These are phyloP conservation scores for Hypoxylon sp. DNA, from an alignment of 2,329 filamentous ascomycete genomes.

Conservation along the genomic window DNA sequence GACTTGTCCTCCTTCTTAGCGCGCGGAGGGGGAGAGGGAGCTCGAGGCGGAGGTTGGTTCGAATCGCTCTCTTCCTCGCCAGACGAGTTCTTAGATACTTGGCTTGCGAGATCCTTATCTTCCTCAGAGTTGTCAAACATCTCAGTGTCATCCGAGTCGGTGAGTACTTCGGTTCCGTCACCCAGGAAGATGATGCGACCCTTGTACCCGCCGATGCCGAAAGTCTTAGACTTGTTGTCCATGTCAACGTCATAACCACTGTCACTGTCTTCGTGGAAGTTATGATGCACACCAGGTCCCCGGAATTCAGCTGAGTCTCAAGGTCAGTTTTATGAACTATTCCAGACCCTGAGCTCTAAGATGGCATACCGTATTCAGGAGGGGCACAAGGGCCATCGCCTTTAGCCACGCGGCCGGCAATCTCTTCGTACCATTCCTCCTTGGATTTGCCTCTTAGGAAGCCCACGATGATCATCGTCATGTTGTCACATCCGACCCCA, in stretches of 20 bases:
- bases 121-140: constrained; percentile 92
- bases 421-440: constrained; percentile 98
- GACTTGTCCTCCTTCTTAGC: constrained; percentile 46
- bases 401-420: constrained; percentile 92
- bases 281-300: constrained; percentile 83
- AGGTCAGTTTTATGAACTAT: constrained; percentile 48
- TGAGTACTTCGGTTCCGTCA: constrained; percentile 92
- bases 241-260: constrained; percentile 81
- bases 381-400: constrained; percentile 98
- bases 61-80: constrained; percentile 47
- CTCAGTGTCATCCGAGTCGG: constrained; percentile 88
- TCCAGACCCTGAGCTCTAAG: constrained; percentile 51
- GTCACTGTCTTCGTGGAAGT: constrained; percentile 80
- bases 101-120: constrained; percentile 86
- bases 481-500: constrained; percentile 98
- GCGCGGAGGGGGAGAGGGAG: constrained; percentile 50
- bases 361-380: constrained; percentile 95
- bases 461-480: constrained; percentile 95
- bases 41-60: constrained; percentile 48
- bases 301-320: constrained; percentile 79
- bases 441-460: constrained; percentile 91
- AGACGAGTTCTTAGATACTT: constrained; percentile 74
- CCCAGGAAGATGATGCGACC: constrained; percentile 94
- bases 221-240: constrained; percentile 71
- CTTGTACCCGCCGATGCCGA: constrained; percentile 76